phyloP scores from a whole-genome alignment of 257 asterid species.

The Haberlea rhodopensis region DNA sequence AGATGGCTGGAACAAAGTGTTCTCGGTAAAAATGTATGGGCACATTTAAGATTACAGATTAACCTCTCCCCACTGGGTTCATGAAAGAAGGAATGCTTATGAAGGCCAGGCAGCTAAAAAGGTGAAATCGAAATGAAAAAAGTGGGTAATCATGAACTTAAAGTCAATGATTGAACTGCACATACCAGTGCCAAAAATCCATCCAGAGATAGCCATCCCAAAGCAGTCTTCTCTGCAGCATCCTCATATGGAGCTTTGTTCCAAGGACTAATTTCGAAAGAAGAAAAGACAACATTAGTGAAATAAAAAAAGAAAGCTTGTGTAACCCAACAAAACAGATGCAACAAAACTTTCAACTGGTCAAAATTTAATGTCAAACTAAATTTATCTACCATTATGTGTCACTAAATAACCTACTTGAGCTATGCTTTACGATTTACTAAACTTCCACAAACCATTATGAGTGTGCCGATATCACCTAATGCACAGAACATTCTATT shows the following conservation, averaged over 20 bases:
- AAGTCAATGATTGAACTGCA: conserved; percentile 11
- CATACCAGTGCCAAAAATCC: conserved; percentile 83
- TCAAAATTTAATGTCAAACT: conserved; percentile 4
- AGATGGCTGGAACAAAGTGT: not conserved
- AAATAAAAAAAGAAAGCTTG: not conserved
- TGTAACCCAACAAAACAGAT: conserved; percentile 2
- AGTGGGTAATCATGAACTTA: conserved; percentile 10
- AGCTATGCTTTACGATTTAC: conserved; percentile 5
- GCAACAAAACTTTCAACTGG: conserved; percentile 1
- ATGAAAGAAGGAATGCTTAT: conserved; percentile 4
- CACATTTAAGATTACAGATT: not conserved
- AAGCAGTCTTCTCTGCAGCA: conserved; percentile 80
- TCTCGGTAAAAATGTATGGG: not conserved
- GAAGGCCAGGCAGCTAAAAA: conserved; percentile 5
- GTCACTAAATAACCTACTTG: conserved; percentile 10
- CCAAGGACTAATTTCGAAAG: conserved; percentile 68
- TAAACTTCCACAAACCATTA: conserved; percentile 5
- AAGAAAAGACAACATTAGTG: conserved; percentile 17
- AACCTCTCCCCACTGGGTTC: not conserved
- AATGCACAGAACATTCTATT: not conserved
- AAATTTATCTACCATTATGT: not conserved
- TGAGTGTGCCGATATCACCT: conserved; percentile 1
- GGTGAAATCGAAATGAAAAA: not conserved
- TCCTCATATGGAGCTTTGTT: conserved; percentile 79
- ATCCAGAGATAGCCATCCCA: conserved; percentile 79